A percentile compares a stretch with the other conserved stretches of the same genome.
Evolutionary conservation across 2,329 filamentous ascomycete species (phyloP).

Genomic region (Monilinia aucupariae): DNA sequence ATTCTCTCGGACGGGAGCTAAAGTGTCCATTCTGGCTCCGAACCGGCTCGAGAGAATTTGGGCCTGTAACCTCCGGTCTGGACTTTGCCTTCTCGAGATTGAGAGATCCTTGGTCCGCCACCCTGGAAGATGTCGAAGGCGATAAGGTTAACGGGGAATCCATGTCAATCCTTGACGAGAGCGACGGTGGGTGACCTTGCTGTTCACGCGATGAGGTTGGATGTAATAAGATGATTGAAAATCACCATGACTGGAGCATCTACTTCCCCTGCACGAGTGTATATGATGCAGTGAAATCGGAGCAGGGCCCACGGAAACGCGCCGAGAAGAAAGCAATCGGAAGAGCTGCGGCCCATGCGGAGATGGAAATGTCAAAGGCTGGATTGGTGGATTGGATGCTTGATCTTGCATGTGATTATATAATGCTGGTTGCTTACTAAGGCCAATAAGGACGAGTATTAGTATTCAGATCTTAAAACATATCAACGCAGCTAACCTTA

Average conservation of each 20-base stretch:
- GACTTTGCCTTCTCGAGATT: conserved; percentile 3
- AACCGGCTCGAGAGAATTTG: conserved; percentile 14
- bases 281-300: no score
- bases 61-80: not conserved
- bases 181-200: not conserved
- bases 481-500: no score
- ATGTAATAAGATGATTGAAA: not conserved
- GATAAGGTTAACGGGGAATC: not conserved
- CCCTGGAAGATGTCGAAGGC: not conserved
- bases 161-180: not conserved
- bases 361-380: not conserved
- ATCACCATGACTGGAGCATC: no score
- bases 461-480: no score
- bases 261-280: no score
- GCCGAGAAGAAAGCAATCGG: not conserved
- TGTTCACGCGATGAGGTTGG: not conserved
- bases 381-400: no score
- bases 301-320: not conserved
- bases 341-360: not conserved
- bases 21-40: conserved; percentile 17
- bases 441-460: no score
- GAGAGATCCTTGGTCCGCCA: not conserved
- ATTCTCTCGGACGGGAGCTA: conserved; percentile 30
- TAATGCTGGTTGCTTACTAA: no score
- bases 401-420: no score